Evolutionary conservation across 2,329 filamentous ascomycete genomes (phyloP), one percentile per base, ranked within the genome.

Genomic region (Ophiostoma montium): DNA sequence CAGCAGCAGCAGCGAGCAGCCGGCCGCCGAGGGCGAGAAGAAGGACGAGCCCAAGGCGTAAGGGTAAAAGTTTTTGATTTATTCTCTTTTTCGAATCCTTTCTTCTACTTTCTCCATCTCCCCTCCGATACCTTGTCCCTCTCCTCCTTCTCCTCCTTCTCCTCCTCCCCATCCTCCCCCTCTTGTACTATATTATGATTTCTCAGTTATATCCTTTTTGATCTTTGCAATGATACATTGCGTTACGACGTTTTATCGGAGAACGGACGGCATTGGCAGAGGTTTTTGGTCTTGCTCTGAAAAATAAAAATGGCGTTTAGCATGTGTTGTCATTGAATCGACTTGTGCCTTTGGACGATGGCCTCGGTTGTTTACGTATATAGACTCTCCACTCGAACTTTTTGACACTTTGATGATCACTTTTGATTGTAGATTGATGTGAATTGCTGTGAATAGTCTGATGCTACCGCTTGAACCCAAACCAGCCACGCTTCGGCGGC

Each of bases 41-140:
- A 88, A 88, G 79, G 76, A 74, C 57, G 78, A 83, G 69, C 75
- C 70, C 70, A 82, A 82, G 76, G 75, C 75, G 60, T 79, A 75
- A 77, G 64, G 55, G 57, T 18, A 45, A n/a, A 38, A 49, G n/a
- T 46, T 50, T n/a, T 50, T 36, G 43, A 46, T 46, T 48, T 48
- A 5, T 27, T 27, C 23, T 39, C 36, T 19, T 39, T 19, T 4
- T 39, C 21, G 36, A 39, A 19, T 19, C 21, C 21, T 21, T 13
- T 33, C 32, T 6, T 35, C n/a, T 35, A 7, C 11, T 3, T 12
- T 35, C 32, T 35, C 19, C 11, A 7, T 23, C 21, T n/a, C 12
- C 23, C 38, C 13, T 27, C 38, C 35, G 18, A 36, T 31, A 36
- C 35, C 23, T 36, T 35, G 27, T 45, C 39, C 27, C 61, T 55